Percentiles rank a stretch among this genome's conserved stretches.
Evolutionary conservation across 306 rosid species (phyloP).

Genomic region (Medicago lupulina): DNA sequence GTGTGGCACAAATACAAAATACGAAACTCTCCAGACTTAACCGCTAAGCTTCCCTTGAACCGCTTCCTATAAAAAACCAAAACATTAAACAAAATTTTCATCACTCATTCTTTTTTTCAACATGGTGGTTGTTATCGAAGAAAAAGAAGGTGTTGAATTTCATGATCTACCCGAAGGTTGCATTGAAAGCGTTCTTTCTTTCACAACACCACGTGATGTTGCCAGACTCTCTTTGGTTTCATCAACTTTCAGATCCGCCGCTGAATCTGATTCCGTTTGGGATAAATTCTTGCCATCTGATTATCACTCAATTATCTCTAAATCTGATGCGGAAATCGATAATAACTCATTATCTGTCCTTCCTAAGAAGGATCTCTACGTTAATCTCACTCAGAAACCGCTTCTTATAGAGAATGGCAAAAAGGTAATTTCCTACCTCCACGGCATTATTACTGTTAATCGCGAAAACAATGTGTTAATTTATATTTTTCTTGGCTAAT

Average conservation of each 20-base stretch:
- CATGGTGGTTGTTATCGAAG: not conserved
- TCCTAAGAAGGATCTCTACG: slow-evolving; percentile 67
- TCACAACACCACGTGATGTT: slow-evolving; percentile 73
- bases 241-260: slow-evolving; percentile 67
- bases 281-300: slow-evolving; percentile 66
- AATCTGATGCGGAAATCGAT: not conserved
- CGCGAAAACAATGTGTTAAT: not conserved
- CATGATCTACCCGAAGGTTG: slow-evolving; percentile 69
- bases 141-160: slow-evolving; percentile 34
- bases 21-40: slow-evolving; percentile 16
- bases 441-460: not conserved
- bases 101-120: not conserved
- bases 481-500: not conserved
- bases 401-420: slow-evolving; percentile 64
- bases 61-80: slow-evolving; percentile 9
- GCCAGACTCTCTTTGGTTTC: slow-evolving; percentile 61
- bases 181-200: slow-evolving; percentile 65
- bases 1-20: slow-evolving; percentile 14
- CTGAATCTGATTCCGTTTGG: slow-evolving; percentile 81
- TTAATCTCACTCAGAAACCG: slow-evolving; percentile 57
- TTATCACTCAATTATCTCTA: slow-evolving; percentile 40
- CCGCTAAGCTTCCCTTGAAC: slow-evolving; percentile 38
- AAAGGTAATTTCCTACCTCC: slow-evolving; percentile 48
- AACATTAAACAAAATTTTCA: not conserved
- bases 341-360: not conserved